Evolutionary conservation across 164 flowering plant species (phyloP), one percentile per base, ranked within the genome.

Genomic region (Vitis rupestris): DNA sequence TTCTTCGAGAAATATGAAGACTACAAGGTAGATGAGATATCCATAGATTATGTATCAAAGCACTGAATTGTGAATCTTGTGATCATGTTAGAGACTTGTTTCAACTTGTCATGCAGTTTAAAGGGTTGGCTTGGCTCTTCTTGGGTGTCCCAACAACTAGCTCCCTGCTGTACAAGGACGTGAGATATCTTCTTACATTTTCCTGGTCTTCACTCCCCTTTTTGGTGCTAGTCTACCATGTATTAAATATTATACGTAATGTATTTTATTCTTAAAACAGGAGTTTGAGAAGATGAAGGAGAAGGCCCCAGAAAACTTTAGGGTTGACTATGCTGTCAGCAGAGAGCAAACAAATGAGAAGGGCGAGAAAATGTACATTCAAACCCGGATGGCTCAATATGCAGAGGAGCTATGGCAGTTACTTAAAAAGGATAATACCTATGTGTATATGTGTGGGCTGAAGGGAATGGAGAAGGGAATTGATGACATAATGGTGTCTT

Each of bases 401-500:
- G 99, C 92, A 2, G 87, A 87, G 50, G 97, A 95, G 85, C 81
- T 95, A 31, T 95, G 99, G 98, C 88, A 93, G 65, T 70, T 95
- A 51, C 92, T 93, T 51, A 95, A 95, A 90, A 95, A 93, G 66
- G 99, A 93, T 75, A 93, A 85, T 85, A 95, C 99, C 52, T 95
- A 12, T 56, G 86, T 93, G 44, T 95, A 95, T 80, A 93, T 93
- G 98, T 93, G 99, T 78, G 99, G 99, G 48, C 80, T 91, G 30
- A 95, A 89, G 74, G 97, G 97, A 51, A 95, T 93, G 99, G 99
- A 95, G 76, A 93, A 93, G 84, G 99, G 99, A 31, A 95, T 95
- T 61, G 99, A 95, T 79, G 99, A 95, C 72, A 93, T 95, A 3
- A 93, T 93, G 99, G 74, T 73, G 16, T 76, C 87, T 48, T 77